phyloP scores from a whole-genome alignment of 225 moss, liverwort and hornwort genomes.

The Rhytidiadelphus loreus region DNA sequence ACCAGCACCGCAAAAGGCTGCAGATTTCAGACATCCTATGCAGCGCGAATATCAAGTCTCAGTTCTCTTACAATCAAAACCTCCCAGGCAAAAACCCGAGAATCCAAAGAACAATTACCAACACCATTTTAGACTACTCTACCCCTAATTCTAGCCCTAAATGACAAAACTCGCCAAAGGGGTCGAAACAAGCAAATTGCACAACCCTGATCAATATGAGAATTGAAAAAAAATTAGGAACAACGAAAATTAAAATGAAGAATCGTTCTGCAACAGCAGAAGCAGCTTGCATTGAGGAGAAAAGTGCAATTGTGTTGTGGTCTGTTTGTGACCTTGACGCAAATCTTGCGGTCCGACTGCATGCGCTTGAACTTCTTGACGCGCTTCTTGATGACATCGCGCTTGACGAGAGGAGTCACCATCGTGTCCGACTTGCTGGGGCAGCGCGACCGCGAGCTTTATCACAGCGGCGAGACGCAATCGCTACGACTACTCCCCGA shows the following conservation, averaged over 20 bases:
- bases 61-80: neutral
- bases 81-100: neutral
- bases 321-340: conserved; percentile 46
- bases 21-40: neutral
- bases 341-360: conserved; percentile 78
- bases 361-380: conserved; percentile 94
- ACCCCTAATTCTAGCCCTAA: neutral
- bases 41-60: neutral
- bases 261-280: neutral
- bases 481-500: neutral
- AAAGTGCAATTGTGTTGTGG: neutral
- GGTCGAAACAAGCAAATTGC: neutral
- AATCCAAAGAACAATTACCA: neutral
- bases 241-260: neutral
- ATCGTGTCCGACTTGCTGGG: neutral
- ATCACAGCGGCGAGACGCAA: neutral
- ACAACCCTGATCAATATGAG: neutral
- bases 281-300: neutral
- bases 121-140: neutral
- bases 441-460: neutral
- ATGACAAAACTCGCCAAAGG: neutral
- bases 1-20: neutral
- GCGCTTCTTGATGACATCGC: conserved; percentile 79
- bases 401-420: conserved; percentile 84
- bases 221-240: neutral